Evolutionary conservation across 257 asterid species (phyloP).

Genomic region (Thymus mandschuricus): DNA sequence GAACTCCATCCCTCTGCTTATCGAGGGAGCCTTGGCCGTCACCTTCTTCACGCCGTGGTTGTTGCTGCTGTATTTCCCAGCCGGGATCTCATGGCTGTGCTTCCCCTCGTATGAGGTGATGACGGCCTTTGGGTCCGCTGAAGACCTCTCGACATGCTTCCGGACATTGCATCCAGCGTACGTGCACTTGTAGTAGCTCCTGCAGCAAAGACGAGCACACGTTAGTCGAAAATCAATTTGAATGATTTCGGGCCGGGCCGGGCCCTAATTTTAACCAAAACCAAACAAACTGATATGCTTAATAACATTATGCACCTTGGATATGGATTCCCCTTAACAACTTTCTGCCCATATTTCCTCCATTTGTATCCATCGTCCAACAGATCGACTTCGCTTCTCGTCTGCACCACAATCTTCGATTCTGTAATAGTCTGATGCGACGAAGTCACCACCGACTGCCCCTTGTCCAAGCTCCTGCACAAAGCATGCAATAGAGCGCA

Average conservation of each 20-base stretch:
- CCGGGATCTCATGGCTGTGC: slow-evolving; percentile 79
- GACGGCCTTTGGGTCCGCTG: slow-evolving; percentile 81
- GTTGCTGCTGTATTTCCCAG: slow-evolving; percentile 44
- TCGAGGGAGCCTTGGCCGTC: slow-evolving; percentile 37
- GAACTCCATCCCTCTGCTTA: slow-evolving; percentile 40
- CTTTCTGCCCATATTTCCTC: slow-evolving; percentile 96
- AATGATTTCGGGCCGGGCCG: no score
- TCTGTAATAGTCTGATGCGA: slow-evolving; percentile 72
- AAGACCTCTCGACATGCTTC: slow-evolving; percentile 91
- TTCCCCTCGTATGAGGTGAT: slow-evolving; percentile 91
- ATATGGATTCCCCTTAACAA: slow-evolving; percentile 86
- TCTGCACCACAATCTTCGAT: slow-evolving; percentile 89
- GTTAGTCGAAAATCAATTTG: background rate
- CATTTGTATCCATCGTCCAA: slow-evolving; percentile 90
- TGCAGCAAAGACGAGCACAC: slow-evolving; percentile 29
- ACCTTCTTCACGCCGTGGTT: slow-evolving; percentile 30
- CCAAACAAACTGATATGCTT: background rate
- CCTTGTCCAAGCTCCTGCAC: slow-evolving; percentile 55
- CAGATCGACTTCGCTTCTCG: slow-evolving; percentile 91
- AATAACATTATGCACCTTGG: slow-evolving; percentile 59
- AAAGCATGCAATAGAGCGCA: background rate
- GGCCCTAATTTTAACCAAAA: background rate
- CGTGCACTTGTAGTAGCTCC: slow-evolving; percentile 92
- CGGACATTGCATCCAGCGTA: slow-evolving; percentile 88
- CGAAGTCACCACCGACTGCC: slow-evolving; percentile 44